Conservation (phyloP, 352 stramenopile species). For the Phytophthora multivora region DNA sequence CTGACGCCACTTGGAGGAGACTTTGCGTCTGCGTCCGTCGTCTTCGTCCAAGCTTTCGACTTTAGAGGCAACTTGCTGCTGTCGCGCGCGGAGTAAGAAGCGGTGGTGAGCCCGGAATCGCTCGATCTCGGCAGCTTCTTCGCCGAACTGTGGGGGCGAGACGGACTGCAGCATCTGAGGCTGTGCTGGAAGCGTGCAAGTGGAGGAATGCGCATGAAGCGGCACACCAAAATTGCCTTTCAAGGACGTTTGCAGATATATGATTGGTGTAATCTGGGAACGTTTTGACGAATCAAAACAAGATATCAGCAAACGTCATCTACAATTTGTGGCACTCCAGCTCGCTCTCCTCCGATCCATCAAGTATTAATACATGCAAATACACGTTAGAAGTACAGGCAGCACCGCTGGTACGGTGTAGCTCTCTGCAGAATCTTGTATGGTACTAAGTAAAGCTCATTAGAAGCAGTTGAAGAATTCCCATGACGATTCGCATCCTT, state of each 20-base stretch:
- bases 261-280: neutral
- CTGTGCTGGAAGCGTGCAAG: neutral
- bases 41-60: constrained; percentile 20
- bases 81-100: constrained; percentile 25
- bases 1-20: constrained; percentile 29
- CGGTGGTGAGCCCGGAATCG: constrained; percentile 43
- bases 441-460: too few species aligned
- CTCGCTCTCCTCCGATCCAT: too few species aligned
- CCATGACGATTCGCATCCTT: too few species aligned
- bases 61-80: neutral
- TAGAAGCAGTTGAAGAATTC: too few species aligned
- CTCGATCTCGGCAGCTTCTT: constrained; percentile 40
- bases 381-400: too few species aligned
- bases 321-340: neutral
- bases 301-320: neutral
- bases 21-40: constrained; percentile 43
- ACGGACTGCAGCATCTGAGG: constrained; percentile 25
- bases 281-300: constrained; percentile 4
- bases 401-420: too few species aligned
- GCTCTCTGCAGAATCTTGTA: too few species aligned
- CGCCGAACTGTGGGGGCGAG: neutral
- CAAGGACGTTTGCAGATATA: neutral
- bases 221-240: constrained; percentile 11
- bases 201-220: neutral
- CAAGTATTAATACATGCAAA: too few species aligned